Percentiles rank a stretch among this genome's conserved stretches.
Conservation (phyloP, 2,329 filamentous ascomycete genomes). For the Aspergillus tamarii region DNA sequence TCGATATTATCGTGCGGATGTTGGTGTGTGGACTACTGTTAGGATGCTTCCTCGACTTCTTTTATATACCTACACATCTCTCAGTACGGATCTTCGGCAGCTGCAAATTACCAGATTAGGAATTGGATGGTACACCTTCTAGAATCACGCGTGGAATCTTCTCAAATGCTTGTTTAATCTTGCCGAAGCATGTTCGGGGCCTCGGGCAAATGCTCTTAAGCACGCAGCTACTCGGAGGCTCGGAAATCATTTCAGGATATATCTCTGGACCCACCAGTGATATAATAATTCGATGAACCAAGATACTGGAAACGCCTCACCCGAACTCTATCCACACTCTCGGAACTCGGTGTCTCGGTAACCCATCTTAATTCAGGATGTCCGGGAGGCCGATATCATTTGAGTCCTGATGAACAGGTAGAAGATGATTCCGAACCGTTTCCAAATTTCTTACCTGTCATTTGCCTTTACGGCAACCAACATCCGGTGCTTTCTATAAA, state of each 20-base stretch:
- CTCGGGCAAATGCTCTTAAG: background rate
- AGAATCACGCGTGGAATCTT: background rate
- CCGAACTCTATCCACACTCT: background rate
- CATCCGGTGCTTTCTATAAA: background rate
- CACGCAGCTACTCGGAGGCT: background rate
- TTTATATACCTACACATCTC: background rate
- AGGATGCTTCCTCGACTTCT: background rate
- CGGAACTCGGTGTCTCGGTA: slow-evolving; percentile 15
- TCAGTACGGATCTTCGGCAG: background rate
- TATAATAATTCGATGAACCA: background rate
- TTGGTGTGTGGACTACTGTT: background rate
- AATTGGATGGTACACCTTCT: background rate
- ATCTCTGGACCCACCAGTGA: background rate
- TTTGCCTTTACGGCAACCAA: background rate
- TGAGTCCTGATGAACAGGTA: too few species aligned
- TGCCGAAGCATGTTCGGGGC: background rate
- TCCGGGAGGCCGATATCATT: background rate
- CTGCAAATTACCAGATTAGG: background rate
- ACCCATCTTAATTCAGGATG: background rate
- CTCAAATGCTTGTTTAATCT: background rate
- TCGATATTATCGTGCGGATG: background rate
- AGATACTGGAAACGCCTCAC: background rate
- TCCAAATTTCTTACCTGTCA: background rate
- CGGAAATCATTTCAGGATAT: background rate
- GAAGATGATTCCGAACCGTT: too few species aligned